phyloP scores from a whole-genome alignment of 2,329 filamentous ascomycete species.

The Paecilomyces niveus region DNA sequence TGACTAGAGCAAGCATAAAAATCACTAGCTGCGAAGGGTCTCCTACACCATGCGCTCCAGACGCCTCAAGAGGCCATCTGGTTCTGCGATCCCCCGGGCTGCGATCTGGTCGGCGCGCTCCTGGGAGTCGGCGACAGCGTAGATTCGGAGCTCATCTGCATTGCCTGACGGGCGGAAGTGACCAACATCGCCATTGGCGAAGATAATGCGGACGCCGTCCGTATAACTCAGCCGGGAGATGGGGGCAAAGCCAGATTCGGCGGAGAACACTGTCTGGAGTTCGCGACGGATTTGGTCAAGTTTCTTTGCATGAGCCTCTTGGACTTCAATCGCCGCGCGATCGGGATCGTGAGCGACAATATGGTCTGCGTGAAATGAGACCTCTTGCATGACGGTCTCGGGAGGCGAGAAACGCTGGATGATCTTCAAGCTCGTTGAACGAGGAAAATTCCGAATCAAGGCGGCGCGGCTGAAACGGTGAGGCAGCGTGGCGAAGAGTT shows the following conservation, averaged over 20 bases:
- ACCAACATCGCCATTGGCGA: constrained; percentile 24
- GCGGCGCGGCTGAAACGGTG: constrained; percentile 22
- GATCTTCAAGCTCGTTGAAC: constrained; percentile 23
- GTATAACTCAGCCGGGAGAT: constrained; percentile 22
- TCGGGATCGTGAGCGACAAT: constrained; percentile 9
- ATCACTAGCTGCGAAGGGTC: not conserved
- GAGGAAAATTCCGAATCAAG: constrained; percentile 25
- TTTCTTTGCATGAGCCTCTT: constrained; percentile 7
- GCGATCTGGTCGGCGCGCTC: constrained; percentile 23
- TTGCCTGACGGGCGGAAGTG: constrained; percentile 27
- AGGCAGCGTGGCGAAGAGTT: constrained; percentile 21
- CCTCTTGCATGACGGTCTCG: constrained; percentile 12
- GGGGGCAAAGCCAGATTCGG: constrained; percentile 15
- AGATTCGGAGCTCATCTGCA: constrained; percentile 27
- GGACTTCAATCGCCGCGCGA: constrained; percentile 3
- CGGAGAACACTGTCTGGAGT: constrained; percentile 21
- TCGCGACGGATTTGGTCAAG: constrained; percentile 15
- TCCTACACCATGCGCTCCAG: constrained; percentile 13
- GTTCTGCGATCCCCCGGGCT: constrained; percentile 17
- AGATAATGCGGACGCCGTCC: constrained; percentile 24
- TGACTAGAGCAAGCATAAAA: not conserved
- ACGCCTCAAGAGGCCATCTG: constrained; percentile 19
- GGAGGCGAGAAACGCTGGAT: constrained; percentile 20
- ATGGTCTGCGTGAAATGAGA: constrained; percentile 9
- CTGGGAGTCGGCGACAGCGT: constrained; percentile 23